Base-by-base conservation (phyloP, 129 eudicot species). In the Lactuca sativa region DNA sequence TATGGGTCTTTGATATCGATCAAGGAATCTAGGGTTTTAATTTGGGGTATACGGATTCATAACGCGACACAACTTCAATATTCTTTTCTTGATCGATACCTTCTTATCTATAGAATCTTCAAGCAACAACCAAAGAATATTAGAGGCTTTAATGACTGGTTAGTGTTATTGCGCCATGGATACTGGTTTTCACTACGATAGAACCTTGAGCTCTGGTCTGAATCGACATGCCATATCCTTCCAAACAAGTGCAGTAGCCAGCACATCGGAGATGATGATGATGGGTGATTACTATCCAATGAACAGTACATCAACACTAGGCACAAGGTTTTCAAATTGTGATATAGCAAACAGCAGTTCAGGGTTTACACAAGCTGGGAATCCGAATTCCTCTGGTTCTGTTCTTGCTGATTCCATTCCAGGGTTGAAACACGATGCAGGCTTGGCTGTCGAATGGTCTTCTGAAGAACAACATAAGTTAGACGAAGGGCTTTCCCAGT, bases 401-500 rank as follows among this genome's bases (percentile, higher is more conserved):
- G 80, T 72, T 64, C 73, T 89, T 41, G 48, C 79, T 38, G 90
- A 89, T 64, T 71, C 96, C 4, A 86, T 64, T 59, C 79, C 85
- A 2, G 96, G 90, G 74, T 74, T 88, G 57, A 92, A 86, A 76
- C 89, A 82, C 41, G 95, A 88, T 48, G 73, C 87, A 13, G 96
- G 95, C 14, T 69, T 84, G 51, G 89, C 86, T 13, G 96, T 80
- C 0, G 96, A 92, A 81, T 92, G 97, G 97, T 82, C 96, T 34
- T 77, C 76, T 54, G 95, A 86, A 59, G 97, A 92, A 69, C 96
- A 92, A 78, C 84, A 70, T 83, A 86, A 72, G 71, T 72, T 92
- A 84, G 91, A 92, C 66, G 97, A 92, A 83, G 97, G 96, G 41
- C 91, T 92, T 76, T 75, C 77, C 84, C 88, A 73, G 97, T 88